Base-by-base conservation (phyloP, 257 asterid genomes). In the Linaria vulgaris region DNA sequence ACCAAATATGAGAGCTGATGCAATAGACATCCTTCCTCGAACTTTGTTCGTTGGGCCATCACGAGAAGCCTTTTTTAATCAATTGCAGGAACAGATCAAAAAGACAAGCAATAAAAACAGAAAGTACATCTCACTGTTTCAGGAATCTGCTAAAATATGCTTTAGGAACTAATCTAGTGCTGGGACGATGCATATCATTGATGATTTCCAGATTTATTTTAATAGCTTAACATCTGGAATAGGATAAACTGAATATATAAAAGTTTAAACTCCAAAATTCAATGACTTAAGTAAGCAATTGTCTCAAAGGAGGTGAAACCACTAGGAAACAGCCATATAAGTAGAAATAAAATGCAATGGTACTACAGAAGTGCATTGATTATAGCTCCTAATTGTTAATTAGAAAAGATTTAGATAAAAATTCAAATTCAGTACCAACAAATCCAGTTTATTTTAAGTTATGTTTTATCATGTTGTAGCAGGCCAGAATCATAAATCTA, bases 31-130 rank as follows among this genome's bases (percentile, higher is more conserved):
- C 77, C 96, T 87, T 56, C 96, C 83, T 75, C 99, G 82, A 75
- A 92, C 91, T 85, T 83, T 83, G 75, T 92, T 92, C 58, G 99
- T 92, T 39, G 99, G 96, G 56, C 99, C 97, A 71, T 89, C 99
- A 70, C 99, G 97, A 79, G 88, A 89, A 64, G 97, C 99, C 99
- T 80, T 78, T 69, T 56, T 51, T 60, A 69, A 50, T 39, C 64
- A 65, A 53, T 15, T 55, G 45, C 47, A 68, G 54, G 43, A 7
- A 52, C 68, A 37, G 69, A 71, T 43, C 70, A 65, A 68, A 67
- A 75, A 54, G 50, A 51, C 51, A 64, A 15, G 22, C 55, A 64
- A 72, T 44, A 64, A 21, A 56, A 22, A 58, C 54, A 51, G 25
- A 12, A 25, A 37, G 52, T 54, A 38, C 69, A 71, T 65, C 24